A percentile compares a stretch with the other conserved stretches of the same genome.
These are phyloP conservation scores for Grosmannia clavigera DNA, from an alignment of 2,329 filamentous ascomycete species.

Conservation along the genomic window DNA sequence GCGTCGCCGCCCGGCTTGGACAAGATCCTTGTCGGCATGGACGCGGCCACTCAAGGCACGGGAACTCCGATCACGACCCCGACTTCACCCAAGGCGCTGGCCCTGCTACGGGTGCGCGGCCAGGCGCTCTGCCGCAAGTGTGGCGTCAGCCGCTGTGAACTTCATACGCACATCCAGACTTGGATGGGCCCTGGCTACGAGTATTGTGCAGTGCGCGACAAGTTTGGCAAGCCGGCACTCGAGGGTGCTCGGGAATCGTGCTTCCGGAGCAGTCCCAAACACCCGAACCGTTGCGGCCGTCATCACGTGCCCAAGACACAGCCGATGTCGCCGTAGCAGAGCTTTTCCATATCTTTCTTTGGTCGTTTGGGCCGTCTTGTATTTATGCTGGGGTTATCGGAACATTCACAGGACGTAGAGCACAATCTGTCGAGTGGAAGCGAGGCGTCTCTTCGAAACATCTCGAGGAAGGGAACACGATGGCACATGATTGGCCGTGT, in stretches of 20 bases:
- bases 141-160: constrained; percentile 46
- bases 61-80: neutral
- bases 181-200: constrained; percentile 46
- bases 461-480: neutral
- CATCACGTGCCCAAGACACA: constrained; percentile 27
- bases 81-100: constrained; percentile 21
- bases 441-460: neutral
- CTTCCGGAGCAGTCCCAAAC: constrained; percentile 47
- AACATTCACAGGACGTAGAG: neutral
- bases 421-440: neutral
- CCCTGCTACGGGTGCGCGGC: constrained; percentile 39
- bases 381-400: neutral
- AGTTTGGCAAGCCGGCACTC: constrained; percentile 38
- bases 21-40: neutral
- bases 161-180: constrained; percentile 47
- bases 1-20: neutral
- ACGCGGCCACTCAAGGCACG: neutral
- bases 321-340: constrained; percentile 1
- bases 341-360: neutral
- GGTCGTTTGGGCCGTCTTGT: neutral
- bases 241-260: constrained; percentile 38
- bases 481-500: too few relatives aligned
- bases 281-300: constrained; percentile 44
- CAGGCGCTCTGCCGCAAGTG: constrained; percentile 53
- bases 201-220: constrained; percentile 48